phyloP scores from a whole-genome alignment of 1,139 yeast species.

The Yamadazyma triangularis region DNA sequence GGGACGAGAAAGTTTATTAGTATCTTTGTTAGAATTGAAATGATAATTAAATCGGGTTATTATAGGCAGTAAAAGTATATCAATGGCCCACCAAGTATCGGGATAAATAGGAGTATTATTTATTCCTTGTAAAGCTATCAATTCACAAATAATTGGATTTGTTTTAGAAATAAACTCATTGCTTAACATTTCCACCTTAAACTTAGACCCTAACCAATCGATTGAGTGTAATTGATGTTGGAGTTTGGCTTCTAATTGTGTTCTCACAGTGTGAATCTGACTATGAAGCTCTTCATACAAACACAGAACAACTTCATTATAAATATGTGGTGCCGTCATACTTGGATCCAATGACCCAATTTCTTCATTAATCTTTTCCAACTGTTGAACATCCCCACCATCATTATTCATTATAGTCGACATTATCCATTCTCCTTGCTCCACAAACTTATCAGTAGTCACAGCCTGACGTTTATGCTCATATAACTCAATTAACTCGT shows the following conservation, averaged over 20 bases:
- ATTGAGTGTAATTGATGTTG: conserved; percentile 7
- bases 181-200: conserved; percentile 6
- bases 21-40: conserved; percentile 56
- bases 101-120: conserved; percentile 33
- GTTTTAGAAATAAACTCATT: conserved; percentile 9
- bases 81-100: conserved; percentile 55
- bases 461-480: conserved; percentile 2
- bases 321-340: conserved; percentile 1
- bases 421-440: conserved; percentile 5
- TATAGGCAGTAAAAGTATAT: conserved; percentile 52
- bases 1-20: conserved; percentile 70
- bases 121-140: conserved; percentile 38
- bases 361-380: conserved; percentile 1
- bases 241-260: conserved; percentile 3
- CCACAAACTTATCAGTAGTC: conserved; percentile 4
- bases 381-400: conserved; percentile 6
- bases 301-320: conserved; percentile 1
- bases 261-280: conserved; percentile 5
- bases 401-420: conserved; percentile 2
- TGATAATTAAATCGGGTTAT: conserved; percentile 67
- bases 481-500: conserved; percentile 8
- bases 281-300: conserved; percentile 5
- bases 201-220: conserved; percentile 16
- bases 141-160: conserved; percentile 10
- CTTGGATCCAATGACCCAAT: conserved; percentile 3